Base-by-base conservation (phyloP, 257 asterid species). In the Linaria vulgaris region DNA sequence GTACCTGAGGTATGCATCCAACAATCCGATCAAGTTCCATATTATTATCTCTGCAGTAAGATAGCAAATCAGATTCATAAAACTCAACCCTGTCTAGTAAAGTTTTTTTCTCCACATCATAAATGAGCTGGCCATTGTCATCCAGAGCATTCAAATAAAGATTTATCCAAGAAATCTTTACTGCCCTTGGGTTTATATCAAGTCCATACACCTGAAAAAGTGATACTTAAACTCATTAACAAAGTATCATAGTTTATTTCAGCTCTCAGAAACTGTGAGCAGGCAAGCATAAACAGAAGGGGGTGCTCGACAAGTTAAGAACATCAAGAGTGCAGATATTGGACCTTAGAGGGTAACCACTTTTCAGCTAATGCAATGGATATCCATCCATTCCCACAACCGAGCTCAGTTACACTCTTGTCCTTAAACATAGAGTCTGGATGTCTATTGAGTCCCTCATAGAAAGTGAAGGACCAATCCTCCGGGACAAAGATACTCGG, bases 311-410 rank as follows among this genome's bases (percentile, higher is more conserved):
- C 59, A 55, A 3, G 34, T 2, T 27, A 2, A 27, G 6, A 27
- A 27, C 34, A 27, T 27, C 6, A 6, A 27, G 34, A 27, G 34
- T 27, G 54, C 15, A 44, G 49, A 75, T 48, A 53, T 17, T 17
- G 58, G 39, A 88, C 99, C 97, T 94, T 94, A 22, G 20, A 66
- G 12, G 99, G 99, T 53, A 68, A 78, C 99, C 97, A 94, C 75
- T 94, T 94, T 74, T 90, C 96, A 59, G 99, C 97, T 72, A 90
- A 77, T 61, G 99, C 99, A 60, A 94, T 90, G 71, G 99, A 94
- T 82, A 94, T 94, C 99, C 97, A 94, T 72, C 99, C 97, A 82
- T 94, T 94, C 66, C 99, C 99, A 70, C 99, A 94, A 53, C 99
- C 99, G 78, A 94, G 95, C 76, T 94, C 99, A 68, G 96, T 83